Evolutionary conservation across 129 eudicot genomes (phyloP).

Genomic region (Pseudognaphalium luteoalbum): DNA sequence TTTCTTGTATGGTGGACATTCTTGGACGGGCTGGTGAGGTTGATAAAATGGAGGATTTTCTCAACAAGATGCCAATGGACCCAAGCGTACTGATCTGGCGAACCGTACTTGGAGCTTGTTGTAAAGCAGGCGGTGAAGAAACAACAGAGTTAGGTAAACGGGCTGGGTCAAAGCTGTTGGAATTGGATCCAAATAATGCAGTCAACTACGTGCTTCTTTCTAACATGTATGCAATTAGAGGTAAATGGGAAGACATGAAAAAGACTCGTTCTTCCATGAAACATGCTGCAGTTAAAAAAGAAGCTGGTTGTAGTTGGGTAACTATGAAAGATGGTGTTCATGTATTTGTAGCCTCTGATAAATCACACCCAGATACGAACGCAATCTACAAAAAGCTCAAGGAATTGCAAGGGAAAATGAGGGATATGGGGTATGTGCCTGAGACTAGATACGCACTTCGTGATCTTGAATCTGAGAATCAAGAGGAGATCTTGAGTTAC

Average conservation of each 20-base stretch:
- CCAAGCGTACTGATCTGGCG: constrained; percentile 86
- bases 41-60: constrained; percentile 65
- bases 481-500: constrained; percentile 80
- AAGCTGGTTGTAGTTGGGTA: constrained; percentile 96
- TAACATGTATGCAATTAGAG: constrained; percentile 82
- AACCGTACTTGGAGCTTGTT: constrained; percentile 84
- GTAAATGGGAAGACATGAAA: constrained; percentile 78
- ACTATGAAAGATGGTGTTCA: constrained; percentile 89
- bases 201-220: constrained; percentile 86
- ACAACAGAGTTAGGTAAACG: constrained; percentile 50
- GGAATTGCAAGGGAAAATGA: constrained; percentile 65
- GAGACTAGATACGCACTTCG: constrained; percentile 60
- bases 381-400: constrained; percentile 60
- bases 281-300: constrained; percentile 62
- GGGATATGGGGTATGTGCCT: constrained; percentile 73
- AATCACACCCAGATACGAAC: constrained; percentile 62
- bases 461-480: constrained; percentile 85
- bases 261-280: constrained; percentile 63
- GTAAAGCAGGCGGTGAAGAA: constrained; percentile 46
- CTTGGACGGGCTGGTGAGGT: constrained; percentile 90
- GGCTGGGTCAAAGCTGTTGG: constrained; percentile 72
- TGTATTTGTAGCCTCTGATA: constrained; percentile 84
- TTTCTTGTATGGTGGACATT: constrained; percentile 88
- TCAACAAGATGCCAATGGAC: constrained; percentile 65
- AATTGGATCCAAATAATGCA: constrained; percentile 72